These are phyloP conservation scores for Trichoderma citrinoviride DNA, from an alignment of 2,329 filamentous ascomycete genomes.

Conservation along the genomic window DNA sequence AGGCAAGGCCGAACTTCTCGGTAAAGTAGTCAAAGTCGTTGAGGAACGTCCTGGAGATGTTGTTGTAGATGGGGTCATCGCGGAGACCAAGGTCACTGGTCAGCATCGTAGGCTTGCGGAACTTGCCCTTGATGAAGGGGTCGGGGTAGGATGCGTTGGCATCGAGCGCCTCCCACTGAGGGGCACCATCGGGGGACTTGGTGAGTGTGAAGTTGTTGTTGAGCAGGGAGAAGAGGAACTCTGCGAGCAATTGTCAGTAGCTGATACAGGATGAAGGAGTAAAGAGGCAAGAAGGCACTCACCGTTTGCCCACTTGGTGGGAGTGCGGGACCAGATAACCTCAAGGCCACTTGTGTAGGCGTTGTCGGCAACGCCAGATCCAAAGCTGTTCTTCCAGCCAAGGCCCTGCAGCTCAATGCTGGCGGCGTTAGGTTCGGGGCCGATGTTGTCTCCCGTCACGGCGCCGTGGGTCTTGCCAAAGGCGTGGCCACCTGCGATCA, in stretches of 20 bases:
- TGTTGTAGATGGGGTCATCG: constrained; percentile 68
- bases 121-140: constrained; percentile 65
- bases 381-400: constrained; percentile 66
- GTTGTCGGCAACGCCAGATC: constrained; percentile 63
- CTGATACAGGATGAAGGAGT: not conserved
- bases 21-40: constrained; percentile 65
- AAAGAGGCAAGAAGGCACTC: not conserved
- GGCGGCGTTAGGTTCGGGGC: constrained; percentile 64
- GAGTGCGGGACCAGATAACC: constrained; percentile 74
- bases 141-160: constrained; percentile 66
- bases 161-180: constrained; percentile 72
- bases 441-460: constrained; percentile 56
- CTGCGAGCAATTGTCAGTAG: constrained; percentile 53
- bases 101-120: constrained; percentile 70
- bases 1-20: constrained; percentile 67
- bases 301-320: constrained; percentile 50
- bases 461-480: constrained; percentile 81
- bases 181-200: constrained; percentile 71
- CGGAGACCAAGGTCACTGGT: constrained; percentile 71
- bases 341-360: constrained; percentile 73
- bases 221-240: constrained; percentile 72
- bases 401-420: constrained; percentile 64
- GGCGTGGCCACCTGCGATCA: constrained; percentile 73
- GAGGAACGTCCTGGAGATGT: constrained; percentile 68
- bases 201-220: constrained; percentile 73